These are phyloP conservation scores for Tylopilus sp. DNA, from an alignment of 768 basidiomycete genomes.

Conservation along the genomic window DNA sequence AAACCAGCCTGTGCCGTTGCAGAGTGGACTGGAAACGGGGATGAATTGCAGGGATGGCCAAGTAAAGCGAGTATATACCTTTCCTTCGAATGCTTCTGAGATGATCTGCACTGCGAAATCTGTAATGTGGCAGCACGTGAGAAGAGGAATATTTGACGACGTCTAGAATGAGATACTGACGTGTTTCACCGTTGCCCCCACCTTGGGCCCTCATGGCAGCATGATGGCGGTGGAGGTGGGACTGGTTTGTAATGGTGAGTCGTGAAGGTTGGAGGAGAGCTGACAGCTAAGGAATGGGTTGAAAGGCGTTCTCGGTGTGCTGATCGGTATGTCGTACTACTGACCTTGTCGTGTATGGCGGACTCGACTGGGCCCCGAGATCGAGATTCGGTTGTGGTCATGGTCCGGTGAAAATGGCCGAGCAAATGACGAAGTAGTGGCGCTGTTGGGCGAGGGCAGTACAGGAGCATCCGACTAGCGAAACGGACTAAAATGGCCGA, in stretches of 20 bases:
- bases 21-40: slow-evolving; percentile 53
- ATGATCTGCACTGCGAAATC: slow-evolving; percentile 78
- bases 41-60: slow-evolving; percentile 10
- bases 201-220: slow-evolving; percentile 71
- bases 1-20: slow-evolving; percentile 80
- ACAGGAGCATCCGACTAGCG: slow-evolving; percentile 24
- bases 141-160: slow-evolving; percentile 10
- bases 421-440: slow-evolving; percentile 18
- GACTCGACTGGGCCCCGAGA: slow-evolving; percentile 49
- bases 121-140: slow-evolving; percentile 33
- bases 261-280: slow-evolving; percentile 56
- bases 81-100: slow-evolving; percentile 69
- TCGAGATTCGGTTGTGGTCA: slow-evolving; percentile 26
- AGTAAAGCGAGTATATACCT: slow-evolving; percentile 43
- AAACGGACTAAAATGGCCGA: slow-evolving; percentile 6
- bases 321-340: slow-evolving; percentile 22
- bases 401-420: slow-evolving; percentile 20
- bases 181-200: slow-evolving; percentile 73
- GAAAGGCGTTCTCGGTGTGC: slow-evolving; percentile 19
- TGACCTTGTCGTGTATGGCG: slow-evolving; percentile 61
- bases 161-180: slow-evolving; percentile 45
- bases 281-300: slow-evolving; percentile 49
- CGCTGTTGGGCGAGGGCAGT: slow-evolving; percentile 16
- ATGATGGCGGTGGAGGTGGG: slow-evolving; percentile 84
- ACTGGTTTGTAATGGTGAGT: slow-evolving; percentile 74